Evolutionary conservation across 208 protist genomes (phyloP), one percentile per base, ranked within the genome.

Genomic region (Leishmania turanica): DNA sequence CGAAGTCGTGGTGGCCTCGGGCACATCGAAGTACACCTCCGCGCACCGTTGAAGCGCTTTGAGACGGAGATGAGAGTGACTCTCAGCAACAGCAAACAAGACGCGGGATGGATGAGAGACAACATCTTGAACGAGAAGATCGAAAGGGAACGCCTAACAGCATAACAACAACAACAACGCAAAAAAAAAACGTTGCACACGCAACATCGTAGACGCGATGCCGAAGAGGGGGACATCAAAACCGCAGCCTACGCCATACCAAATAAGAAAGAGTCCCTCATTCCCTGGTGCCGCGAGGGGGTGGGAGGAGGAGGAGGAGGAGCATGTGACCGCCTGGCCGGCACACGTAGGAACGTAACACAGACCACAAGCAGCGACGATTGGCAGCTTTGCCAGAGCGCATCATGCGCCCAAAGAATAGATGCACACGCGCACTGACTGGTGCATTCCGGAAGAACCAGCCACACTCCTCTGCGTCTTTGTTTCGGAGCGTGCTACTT

Each of bases 401-500:
- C 62, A 68, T 17, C 15, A 1, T 40, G 15, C 1, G 62, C 0
- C 21, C 62, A 68, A 42, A 21, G 27, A 19, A 11, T 24, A 34
- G 27, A 73, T 27, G 27, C 40, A 5, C 40, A 54, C 62, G 40
- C 31, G 31, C 27, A 31, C 31, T 0, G 3, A 13, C 31, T 21
- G 15, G 15, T 40, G 13, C 62, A 21, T 40, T 31, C 24, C 58
- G 27, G 34, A 31, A 5, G 21, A 24, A 3, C 6, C 40, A 49
- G 66, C 4, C 45, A 21, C 47, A 3, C 3, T 31, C 27, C 11
- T 42, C 37, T 42, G 9, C 27, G 0, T 42, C 27, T 27, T 42
- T 13, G 21, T 58, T 54, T 19, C 24, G n/a, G 37, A 13, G 45
- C 8, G 40, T 0, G 31, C 66, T 82, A 90, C 56, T 93, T 94